Percentiles rank a stretch among this genome's conserved stretches.
phyloP scores from a whole-genome alignment of 2,329 filamentous ascomycete species.

The Fusarium marasasianum region DNA sequence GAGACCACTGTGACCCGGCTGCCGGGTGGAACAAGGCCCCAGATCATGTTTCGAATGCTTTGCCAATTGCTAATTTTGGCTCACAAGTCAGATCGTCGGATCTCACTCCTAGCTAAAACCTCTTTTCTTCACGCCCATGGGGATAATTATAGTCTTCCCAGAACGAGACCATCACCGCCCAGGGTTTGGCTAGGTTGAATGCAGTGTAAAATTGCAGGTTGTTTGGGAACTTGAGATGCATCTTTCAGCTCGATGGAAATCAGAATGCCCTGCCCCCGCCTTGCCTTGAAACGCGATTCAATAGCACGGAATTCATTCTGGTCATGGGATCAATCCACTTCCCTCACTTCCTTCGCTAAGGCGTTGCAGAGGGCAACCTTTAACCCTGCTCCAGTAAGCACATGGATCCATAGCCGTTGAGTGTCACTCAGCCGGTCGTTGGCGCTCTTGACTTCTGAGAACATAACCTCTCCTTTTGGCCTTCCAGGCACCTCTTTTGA shows the following conservation, averaged over 20 bases:
- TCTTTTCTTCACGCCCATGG: slow-evolving; percentile 10
- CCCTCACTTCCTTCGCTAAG: slow-evolving; percentile 61
- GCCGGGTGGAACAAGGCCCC: slow-evolving; percentile 34
- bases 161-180: slow-evolving; percentile 7
- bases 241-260: slow-evolving; percentile 6
- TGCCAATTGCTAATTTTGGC: slow-evolving; percentile 41
- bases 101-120: not conserved
- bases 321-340: slow-evolving; percentile 48
- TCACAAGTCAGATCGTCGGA: not conserved
- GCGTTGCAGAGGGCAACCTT: slow-evolving; percentile 83
- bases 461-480: slow-evolving; percentile 72
- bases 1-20: slow-evolving; percentile 37
- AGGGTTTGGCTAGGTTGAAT: not conserved
- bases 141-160: slow-evolving; percentile 19
- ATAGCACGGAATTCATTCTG: slow-evolving; percentile 12
- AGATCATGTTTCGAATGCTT: slow-evolving; percentile 30
- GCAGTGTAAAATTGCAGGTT: slow-evolving; percentile 19
- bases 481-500: slow-evolving; percentile 43
- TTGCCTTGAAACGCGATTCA: slow-evolving; percentile 20
- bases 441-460: slow-evolving; percentile 81
- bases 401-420: slow-evolving; percentile 96
- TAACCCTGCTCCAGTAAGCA: slow-evolving; percentile 84
- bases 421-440: slow-evolving; percentile 97
- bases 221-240: not conserved
- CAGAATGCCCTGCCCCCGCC: slow-evolving; percentile 7